These are phyloP conservation scores for Monosporascus sp. DNA, from an alignment of 2,329 filamentous ascomycete genomes.

Conservation along the genomic window DNA sequence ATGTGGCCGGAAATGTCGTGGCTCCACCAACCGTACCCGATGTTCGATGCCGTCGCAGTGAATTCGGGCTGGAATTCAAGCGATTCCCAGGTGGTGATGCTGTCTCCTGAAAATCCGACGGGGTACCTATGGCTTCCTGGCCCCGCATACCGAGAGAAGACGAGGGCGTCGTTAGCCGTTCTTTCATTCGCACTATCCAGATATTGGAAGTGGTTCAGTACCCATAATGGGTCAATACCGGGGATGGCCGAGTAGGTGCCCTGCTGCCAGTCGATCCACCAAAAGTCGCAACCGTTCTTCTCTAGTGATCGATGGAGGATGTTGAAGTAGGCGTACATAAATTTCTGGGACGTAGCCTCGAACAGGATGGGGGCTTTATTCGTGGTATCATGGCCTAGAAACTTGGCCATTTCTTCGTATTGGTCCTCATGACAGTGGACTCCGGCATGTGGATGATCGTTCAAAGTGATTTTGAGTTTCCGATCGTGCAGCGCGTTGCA, in stretches of 20 bases:
- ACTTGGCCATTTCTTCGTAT: conserved; percentile 50
- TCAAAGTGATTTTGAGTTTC: conserved; percentile 51
- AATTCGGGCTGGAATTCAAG: conserved; percentile 63
- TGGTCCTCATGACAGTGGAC: conserved; percentile 51
- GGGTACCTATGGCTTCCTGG: conserved; percentile 61
- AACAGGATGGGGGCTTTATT: conserved; percentile 49
- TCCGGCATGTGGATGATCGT: conserved; percentile 59
- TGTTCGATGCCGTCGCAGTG: conserved; percentile 61
- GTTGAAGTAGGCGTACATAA: conserved; percentile 54
- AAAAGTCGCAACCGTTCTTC: conserved; percentile 54
- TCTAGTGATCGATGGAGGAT: conserved; percentile 53
- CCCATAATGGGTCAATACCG: conserved; percentile 59
- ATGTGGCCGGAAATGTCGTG: conserved; percentile 65
- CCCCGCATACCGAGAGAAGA: conserved; percentile 58
- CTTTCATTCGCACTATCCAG: conserved; percentile 43
- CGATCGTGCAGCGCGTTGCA: conserved; percentile 45
- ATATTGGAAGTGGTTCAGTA: conserved; percentile 62
- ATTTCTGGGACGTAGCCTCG: conserved; percentile 48
- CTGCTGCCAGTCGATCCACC: conserved; percentile 68
- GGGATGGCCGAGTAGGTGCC: conserved; percentile 49
- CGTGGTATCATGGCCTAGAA: conserved; percentile 45
- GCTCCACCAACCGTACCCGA: conserved; percentile 65
- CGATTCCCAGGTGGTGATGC: conserved; percentile 54
- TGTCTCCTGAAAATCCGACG: conserved; percentile 61
- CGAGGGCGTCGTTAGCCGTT: conserved; percentile 36